phyloP scores from a whole-genome alignment of 2,329 filamentous ascomycete genomes.

The Emmonsiellopsis sp. region DNA sequence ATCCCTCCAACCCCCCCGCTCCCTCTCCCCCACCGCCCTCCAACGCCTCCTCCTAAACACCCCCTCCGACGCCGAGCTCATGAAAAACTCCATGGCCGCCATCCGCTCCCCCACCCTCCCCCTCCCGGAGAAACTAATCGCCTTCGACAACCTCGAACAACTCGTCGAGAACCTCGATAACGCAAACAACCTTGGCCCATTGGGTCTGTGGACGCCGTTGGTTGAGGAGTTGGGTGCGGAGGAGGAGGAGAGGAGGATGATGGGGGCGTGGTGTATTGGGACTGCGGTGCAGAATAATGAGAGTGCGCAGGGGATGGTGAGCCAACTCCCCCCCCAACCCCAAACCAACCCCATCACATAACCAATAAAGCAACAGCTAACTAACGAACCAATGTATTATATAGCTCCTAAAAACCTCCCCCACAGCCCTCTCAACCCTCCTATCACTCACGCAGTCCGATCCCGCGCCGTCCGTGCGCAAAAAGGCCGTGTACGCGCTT shows the following conservation, averaged over 20 bases:
- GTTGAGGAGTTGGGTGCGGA: slow-evolving; percentile 58
- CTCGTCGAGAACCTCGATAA: slow-evolving; percentile 90
- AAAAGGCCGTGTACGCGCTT: slow-evolving; percentile 83
- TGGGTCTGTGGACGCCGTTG: slow-evolving; percentile 75
- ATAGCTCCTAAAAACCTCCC: slow-evolving; percentile 38
- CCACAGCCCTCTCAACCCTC: slow-evolving; percentile 62
- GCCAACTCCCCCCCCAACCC: too few species aligned
- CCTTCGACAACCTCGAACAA: slow-evolving; percentile 93
- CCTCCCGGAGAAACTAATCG: slow-evolving; percentile 67
- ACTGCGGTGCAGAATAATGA: slow-evolving; percentile 96
- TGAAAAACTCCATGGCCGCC: slow-evolving; percentile 74
- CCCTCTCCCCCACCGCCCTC: slow-evolving; percentile 21
- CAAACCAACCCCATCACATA: too few species aligned
- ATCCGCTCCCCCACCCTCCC: slow-evolving; percentile 59
- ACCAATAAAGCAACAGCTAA: too few species aligned
- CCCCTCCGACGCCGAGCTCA: slow-evolving; percentile 82
- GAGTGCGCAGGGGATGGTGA: slow-evolving; percentile 66
- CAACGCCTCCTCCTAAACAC: slow-evolving; percentile 48
- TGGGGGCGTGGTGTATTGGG: slow-evolving; percentile 89
- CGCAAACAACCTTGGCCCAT: slow-evolving; percentile 78
- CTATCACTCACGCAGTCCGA: slow-evolving; percentile 56
- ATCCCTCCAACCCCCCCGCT: slow-evolving; percentile 7
- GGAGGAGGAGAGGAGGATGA: slow-evolving; percentile 64
- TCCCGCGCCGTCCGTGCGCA: slow-evolving; percentile 56
- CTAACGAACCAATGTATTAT: too few species aligned